Evolutionary conservation across 768 basidiomycete species (phyloP).

Genomic region (Heimioporus sp.): DNA sequence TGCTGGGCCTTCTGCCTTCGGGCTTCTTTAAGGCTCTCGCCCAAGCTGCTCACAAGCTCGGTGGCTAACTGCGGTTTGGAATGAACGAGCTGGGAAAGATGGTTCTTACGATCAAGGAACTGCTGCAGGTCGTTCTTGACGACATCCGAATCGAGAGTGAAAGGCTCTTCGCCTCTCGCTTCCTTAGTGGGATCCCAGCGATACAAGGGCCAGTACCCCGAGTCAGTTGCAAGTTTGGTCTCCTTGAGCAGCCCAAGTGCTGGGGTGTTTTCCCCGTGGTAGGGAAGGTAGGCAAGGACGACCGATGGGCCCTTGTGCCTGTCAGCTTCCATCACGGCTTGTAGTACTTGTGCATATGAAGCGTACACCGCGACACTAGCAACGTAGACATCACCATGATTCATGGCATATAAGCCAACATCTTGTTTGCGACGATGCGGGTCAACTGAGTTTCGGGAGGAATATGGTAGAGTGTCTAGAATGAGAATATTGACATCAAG

Average conservation of each 20-base stretch:
- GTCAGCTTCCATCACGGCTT: conserved; percentile 90
- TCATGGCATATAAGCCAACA: conserved; percentile 97
- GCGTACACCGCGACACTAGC: conserved; percentile 95
- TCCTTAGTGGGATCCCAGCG: conserved; percentile 95
- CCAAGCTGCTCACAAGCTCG: conserved; percentile 80
- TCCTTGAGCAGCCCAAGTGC: conserved; percentile 94
- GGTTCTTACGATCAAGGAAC: conserved; percentile 96
- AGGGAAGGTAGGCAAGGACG: conserved; percentile 92
- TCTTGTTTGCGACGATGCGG: conserved; percentile 88
- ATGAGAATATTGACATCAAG: conserved; percentile 94
- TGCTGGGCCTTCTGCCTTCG: conserved; percentile 78
- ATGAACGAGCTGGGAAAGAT: conserved; percentile 88
- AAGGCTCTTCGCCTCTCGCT: conserved; percentile 71
- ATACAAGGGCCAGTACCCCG: conserved; percentile 98
- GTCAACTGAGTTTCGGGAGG: conserved; percentile 65
- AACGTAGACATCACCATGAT: conserved; percentile 95
- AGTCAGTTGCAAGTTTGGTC: conserved; percentile 94
- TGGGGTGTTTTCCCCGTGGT: conserved; percentile 68
- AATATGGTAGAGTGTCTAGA: conserved; percentile 90
- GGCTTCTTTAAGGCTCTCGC: conserved; percentile 81
- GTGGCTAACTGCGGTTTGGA: conserved; percentile 77
- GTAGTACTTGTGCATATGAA: conserved; percentile 92
- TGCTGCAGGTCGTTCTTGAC: conserved; percentile 91
- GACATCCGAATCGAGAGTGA: conserved; percentile 88
- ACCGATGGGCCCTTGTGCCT: conserved; percentile 86